Evolutionary conservation across 495 filamentous ascomycete genomes (phyloP).

Genomic region (Aspergillus coremiiformis): DNA sequence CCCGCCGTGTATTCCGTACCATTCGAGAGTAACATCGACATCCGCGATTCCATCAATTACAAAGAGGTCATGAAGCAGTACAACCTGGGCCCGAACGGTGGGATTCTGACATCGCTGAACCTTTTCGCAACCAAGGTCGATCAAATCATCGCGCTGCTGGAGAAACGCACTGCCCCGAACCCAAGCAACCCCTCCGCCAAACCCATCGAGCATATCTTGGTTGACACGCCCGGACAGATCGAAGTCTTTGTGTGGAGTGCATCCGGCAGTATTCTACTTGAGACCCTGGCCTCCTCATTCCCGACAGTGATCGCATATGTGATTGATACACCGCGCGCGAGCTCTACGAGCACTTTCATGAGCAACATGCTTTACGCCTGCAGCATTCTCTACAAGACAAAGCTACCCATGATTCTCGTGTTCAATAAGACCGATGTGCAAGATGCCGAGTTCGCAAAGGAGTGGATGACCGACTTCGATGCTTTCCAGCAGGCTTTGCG

Average conservation of each 20-base stretch:
- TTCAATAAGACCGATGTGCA: conserved; percentile 98
- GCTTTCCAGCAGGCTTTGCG: conserved; percentile 83
- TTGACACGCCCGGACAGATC: conserved; percentile 96
- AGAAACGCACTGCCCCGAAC: conserved; percentile 72
- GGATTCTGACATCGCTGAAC: conserved; percentile 93
- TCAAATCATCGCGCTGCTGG: conserved; percentile 79
- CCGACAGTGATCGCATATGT: conserved; percentile 96
- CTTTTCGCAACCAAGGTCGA: conserved; percentile 97
- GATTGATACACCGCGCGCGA: conserved; percentile 89
- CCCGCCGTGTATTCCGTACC: conserved; percentile 90
- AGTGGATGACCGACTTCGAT: conserved; percentile 99
- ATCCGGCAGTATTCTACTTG: conserved; percentile 84
- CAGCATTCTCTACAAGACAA: conserved; percentile 96
- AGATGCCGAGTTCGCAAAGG: conserved; percentile 84
- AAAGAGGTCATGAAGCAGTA: conserved; percentile 99
- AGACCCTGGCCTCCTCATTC: conserved; percentile 84
- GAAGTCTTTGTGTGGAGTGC: conserved; percentile 98
- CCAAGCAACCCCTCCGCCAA: conserved; percentile 52
- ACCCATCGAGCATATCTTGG: conserved; percentile 73
- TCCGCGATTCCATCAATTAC: conserved; percentile 97
- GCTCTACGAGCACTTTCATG: conserved; percentile 95
- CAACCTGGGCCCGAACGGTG: conserved; percentile 94
- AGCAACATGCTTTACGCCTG: conserved; percentile 99
- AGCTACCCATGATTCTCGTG: conserved; percentile 93
- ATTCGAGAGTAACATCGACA: conserved; percentile 98